A percentile compares a stretch with the other conserved stretches of the same genome.
These are phyloP conservation scores for Arachnopeziza araneosa DNA, from an alignment of 2,329 filamentous ascomycete genomes.

Conservation along the genomic window DNA sequence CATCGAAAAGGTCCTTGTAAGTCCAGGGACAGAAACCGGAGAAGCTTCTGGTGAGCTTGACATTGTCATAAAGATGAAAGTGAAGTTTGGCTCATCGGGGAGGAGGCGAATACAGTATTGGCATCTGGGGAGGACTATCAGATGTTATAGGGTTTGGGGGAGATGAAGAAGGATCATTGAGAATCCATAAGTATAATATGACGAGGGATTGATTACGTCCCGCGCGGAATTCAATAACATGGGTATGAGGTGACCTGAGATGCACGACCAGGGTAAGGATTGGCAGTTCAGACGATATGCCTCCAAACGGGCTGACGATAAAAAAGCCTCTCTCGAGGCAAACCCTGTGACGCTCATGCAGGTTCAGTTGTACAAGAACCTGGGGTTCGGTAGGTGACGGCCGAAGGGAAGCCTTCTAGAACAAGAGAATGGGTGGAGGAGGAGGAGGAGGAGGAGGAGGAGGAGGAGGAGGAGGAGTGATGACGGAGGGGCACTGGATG, in stretches of 20 bases:
- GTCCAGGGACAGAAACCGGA: conserved; percentile 22
- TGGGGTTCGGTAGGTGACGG: conserved; percentile 27
- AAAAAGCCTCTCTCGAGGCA: conserved; percentile 6
- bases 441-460: neutral
- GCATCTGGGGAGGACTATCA: neutral
- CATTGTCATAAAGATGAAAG: conserved; percentile 18
- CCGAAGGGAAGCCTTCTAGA: conserved; percentile 21
- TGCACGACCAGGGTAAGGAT: conserved; percentile 9
- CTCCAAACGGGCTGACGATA: conserved; percentile 11
- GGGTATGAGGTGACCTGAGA: conserved; percentile 7
- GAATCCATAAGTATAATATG: conserved; percentile 19
- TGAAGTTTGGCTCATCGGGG: conserved; percentile 11
- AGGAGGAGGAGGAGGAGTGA: neutral
- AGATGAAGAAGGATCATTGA: conserved; percentile 12
- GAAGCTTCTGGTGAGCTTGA: conserved; percentile 29
- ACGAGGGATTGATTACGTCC: conserved; percentile 21
- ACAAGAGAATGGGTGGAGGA: conserved; percentile 10
- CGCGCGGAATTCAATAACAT: conserved; percentile 15
- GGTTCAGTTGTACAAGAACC: conserved; percentile 22
- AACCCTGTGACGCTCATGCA: conserved; percentile 26
- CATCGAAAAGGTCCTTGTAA: conserved; percentile 26
- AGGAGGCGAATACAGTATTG: conserved; percentile 5
- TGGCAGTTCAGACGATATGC: conserved; percentile 26
- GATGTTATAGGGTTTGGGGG: conserved; percentile 8
- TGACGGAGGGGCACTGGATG: neutral